A percentile compares a stretch with the other conserved stretches of the same genome.
Evolutionary conservation across 2,329 filamentous ascomycete genomes (phyloP).

Genomic region (Aspergillus arachidicola): DNA sequence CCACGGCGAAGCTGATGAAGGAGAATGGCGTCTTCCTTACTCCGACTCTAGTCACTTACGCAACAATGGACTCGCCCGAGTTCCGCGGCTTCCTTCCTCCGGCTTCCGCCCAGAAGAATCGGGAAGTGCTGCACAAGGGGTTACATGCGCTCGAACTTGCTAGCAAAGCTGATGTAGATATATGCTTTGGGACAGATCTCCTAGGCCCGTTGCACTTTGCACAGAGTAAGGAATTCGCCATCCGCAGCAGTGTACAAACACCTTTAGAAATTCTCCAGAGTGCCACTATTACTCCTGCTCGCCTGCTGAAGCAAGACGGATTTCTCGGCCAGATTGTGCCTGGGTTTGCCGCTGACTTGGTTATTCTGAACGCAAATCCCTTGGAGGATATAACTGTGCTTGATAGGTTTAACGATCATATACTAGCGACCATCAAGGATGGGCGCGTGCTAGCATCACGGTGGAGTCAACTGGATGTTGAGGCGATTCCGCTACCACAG

Average conservation of each 20-base stretch:
- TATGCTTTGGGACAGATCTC: conserved; percentile 60
- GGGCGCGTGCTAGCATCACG: conserved; percentile 31
- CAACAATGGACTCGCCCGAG: conserved; percentile 47
- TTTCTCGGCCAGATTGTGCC: conserved; percentile 53
- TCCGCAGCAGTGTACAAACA: conserved; percentile 49
- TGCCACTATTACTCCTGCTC: conserved; percentile 57
- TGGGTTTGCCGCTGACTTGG: conserved; percentile 57
- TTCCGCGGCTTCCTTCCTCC: conserved; percentile 28
- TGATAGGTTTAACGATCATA: conserved; percentile 49
- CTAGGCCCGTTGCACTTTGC: conserved; percentile 53
- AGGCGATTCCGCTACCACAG: too few species aligned
- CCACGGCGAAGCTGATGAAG: conserved; percentile 55
- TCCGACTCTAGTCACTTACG: conserved; percentile 57
- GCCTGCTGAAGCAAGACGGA: conserved; percentile 50
- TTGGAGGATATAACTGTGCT: conserved; percentile 58
- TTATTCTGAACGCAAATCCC: conserved; percentile 57
- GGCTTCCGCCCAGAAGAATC: conserved; percentile 54
- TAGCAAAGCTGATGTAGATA: conserved; percentile 54
- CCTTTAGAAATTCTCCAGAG: conserved; percentile 51
- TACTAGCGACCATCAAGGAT: conserved; percentile 59
- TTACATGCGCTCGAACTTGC: conserved; percentile 53
- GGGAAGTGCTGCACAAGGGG: conserved; percentile 52
- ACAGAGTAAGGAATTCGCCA: conserved; percentile 54
- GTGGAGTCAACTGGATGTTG: too few species aligned
- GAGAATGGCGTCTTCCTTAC: conserved; percentile 54